Conservation (phyloP, 2,329 filamentous ascomycete species). For the Calonectria montana region DNA sequence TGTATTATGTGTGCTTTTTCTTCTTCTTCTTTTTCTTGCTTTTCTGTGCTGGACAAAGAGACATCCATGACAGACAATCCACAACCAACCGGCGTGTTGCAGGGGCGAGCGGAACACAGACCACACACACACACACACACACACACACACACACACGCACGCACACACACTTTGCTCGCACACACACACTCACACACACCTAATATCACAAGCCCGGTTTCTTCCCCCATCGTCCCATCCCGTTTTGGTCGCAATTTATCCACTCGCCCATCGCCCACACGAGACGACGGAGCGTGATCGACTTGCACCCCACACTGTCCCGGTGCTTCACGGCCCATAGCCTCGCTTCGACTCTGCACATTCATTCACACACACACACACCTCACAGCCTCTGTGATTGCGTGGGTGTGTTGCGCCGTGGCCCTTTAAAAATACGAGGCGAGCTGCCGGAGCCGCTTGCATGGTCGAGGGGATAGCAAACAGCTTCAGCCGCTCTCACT, state of each 20-base stretch:
- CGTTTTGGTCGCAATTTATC: constrained; percentile 7
- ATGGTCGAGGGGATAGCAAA: neutral
- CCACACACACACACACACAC: constrained; percentile 1
- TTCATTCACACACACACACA: neutral
- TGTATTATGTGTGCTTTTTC: neutral
- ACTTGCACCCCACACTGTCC: constrained; percentile 15
- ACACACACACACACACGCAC: neutral
- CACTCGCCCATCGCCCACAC: constrained; percentile 13
- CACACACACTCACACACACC: neutral
- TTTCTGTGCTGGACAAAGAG: neutral
- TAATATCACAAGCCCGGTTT: constrained; percentile 2
- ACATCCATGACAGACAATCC: neutral
- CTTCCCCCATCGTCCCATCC: constrained; percentile 6
- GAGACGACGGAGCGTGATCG: constrained; percentile 23
- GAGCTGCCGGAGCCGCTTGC: neutral
- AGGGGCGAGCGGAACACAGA: constrained; percentile 4
- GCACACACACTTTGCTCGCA: neutral
- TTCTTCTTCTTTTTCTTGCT: neutral
- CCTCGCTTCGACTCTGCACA: neutral
- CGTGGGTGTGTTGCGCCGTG: constrained; percentile 11
- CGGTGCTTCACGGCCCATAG: constrained; percentile 13
- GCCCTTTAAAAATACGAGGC: neutral
- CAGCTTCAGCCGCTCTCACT: neutral
- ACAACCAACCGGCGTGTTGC: neutral
- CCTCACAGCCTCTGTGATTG: constrained; percentile 20